phyloP scores from a whole-genome alignment of 176 grass and related monocot species.

The Themeda triandra region DNA sequence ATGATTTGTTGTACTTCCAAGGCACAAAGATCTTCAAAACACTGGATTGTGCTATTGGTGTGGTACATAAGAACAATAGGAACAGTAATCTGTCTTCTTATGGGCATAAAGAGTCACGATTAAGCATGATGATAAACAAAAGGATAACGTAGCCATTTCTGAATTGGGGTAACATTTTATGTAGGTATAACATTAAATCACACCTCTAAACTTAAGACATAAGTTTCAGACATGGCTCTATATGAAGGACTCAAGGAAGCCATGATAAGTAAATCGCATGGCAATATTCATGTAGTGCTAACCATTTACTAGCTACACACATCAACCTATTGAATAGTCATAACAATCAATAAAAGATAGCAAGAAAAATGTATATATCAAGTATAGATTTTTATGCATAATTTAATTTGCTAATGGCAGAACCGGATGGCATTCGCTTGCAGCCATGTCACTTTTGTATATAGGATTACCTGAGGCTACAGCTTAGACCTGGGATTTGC shows the following conservation, averaged over 20 bases:
- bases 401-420: neutral
- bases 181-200: neutral
- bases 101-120: neutral
- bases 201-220: neutral
- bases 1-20: neutral
- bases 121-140: neutral
- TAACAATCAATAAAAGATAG: neutral
- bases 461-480: neutral
- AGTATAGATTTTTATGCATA: neutral
- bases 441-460: neutral
- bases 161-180: constrained; percentile 6
- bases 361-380: neutral
- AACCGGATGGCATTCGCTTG: neutral
- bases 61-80: neutral
- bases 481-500: neutral
- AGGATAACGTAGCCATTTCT: neutral
- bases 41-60: neutral
- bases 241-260: neutral
- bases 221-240: neutral
- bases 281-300: neutral
- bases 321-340: neutral
- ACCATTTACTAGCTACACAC: neutral
- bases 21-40: neutral
- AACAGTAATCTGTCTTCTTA: constrained; percentile 2
- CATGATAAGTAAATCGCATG: neutral